phyloP scores from a whole-genome alignment of 2,329 filamentous ascomycete genomes.

The Aspergillus fumigatus region DNA sequence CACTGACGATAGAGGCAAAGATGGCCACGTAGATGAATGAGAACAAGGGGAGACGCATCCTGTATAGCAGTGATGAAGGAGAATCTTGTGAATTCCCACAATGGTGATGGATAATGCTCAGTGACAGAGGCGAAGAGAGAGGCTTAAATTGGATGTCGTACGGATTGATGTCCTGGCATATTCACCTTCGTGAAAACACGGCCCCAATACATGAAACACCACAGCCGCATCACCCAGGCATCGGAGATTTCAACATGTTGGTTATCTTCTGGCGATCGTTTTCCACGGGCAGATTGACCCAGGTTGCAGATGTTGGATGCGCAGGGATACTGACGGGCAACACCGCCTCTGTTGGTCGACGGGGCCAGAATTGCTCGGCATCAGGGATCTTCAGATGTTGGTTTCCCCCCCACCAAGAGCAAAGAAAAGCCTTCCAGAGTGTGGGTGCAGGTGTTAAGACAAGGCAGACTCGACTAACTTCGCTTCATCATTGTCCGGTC shows the following conservation, averaged over 20 bases:
- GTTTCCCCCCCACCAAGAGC: not conserved
- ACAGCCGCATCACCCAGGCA: not conserved
- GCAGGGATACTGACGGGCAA: not conserved
- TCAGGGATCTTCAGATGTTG: not conserved
- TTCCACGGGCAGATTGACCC: not conserved
- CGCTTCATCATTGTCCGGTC: not conserved
- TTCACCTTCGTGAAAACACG: too few species aligned
- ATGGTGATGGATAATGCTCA: not conserved
- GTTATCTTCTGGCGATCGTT: not conserved
- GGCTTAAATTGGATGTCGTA: not conserved
- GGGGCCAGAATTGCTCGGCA: not conserved
- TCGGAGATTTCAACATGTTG: not conserved
- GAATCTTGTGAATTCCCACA: not conserved
- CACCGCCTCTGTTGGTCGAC: not conserved
- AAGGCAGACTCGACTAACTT: not conserved
- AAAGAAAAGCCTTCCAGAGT: not conserved
- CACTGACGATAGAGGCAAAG: not conserved
- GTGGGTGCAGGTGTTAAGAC: not conserved
- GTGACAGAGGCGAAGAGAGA: not conserved
- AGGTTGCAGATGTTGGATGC: not conserved
- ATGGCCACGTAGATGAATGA: not conserved
- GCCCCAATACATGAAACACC: not conserved
- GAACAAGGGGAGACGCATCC: not conserved
- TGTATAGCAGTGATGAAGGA: not conserved
- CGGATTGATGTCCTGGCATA: not conserved